A percentile compares a stretch with the other conserved stretches of the same genome.
Conservation (phyloP, 2,329 filamentous ascomycete genomes). For the Xylariaceae sp. region DNA sequence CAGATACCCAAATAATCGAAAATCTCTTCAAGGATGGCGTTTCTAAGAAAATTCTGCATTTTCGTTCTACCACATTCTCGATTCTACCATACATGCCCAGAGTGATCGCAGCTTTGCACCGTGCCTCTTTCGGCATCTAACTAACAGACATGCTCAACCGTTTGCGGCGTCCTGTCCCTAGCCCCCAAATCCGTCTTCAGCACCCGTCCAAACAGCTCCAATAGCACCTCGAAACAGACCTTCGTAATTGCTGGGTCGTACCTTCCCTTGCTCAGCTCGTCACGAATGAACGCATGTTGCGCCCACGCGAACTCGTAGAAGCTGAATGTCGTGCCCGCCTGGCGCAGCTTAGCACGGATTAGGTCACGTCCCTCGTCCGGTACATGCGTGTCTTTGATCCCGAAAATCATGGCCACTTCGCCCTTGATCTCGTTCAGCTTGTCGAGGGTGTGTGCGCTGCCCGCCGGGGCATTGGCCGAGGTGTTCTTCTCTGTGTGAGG, state of each 20-base stretch:
- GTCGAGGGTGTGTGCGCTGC: constrained; percentile 49
- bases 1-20: no score
- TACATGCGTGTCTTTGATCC: constrained; percentile 38
- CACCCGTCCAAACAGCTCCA: constrained; percentile 77
- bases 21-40: no score
- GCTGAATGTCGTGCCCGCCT: constrained; percentile 67
- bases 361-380: constrained; percentile 77
- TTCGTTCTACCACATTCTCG: no score
- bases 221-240: constrained; percentile 84
- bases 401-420: constrained; percentile 86
- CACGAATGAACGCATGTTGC: constrained; percentile 90
- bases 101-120: no score
- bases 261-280: constrained; percentile 88
- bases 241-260: constrained; percentile 86
- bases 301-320: constrained; percentile 93
- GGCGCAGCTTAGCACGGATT: constrained; percentile 76
- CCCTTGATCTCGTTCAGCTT: constrained; percentile 62
- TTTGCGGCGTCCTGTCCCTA: constrained; percentile 53
- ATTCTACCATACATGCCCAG: no score
- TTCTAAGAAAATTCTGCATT: no score
- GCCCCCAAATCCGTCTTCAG: constrained; percentile 76
- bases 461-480: constrained; percentile 31
- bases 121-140: neutral
- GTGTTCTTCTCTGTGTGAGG: constrained; percentile 46
- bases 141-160: constrained; percentile 71